Evolutionary conservation across 2,329 filamentous ascomycete species (phyloP), one percentile per base, ranked within the genome.

Genomic region (Aspergillus sp.): DNA sequence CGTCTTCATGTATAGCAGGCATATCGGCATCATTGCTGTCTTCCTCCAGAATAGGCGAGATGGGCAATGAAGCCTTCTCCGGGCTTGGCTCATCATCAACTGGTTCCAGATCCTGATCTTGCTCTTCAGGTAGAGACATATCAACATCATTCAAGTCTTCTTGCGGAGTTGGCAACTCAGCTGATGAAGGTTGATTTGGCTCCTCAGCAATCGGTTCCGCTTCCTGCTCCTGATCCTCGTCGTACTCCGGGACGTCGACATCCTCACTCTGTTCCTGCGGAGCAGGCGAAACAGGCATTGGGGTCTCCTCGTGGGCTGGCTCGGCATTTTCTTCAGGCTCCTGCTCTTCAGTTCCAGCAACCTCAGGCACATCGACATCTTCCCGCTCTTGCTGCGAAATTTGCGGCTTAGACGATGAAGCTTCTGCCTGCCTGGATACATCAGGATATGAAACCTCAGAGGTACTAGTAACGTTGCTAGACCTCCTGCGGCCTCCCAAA

Each of bases 1-100:
- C 17, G 53, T 72, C 70, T 57, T 72, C 70, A n/a, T 69, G 67
- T 3, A 71, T 69, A 3, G 66, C 63, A 3, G 51, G 30, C 13
- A 52, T 42, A 36, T 58, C 58, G n/a, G 54, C 8, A n/a, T 63
- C 55, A 23, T 47, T 21, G n/a, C 64, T 55, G 8, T 58, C 44
- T 1, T 57, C 51, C 8, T 54, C 47, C 53, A 62, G 36, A 42
- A 39, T 54, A 13, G 60, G 51, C n/a, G 57, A 32, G 5, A 44
- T 59, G 36, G 21, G 17, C 23, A 62, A 58, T 50, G 68, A 60
- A 58, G 51, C 42, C 56, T 55, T 52, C 15, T 42, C n/a, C 3
- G 39, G 8, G 39, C 39, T 42, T 42, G n/a, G 17, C 17, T 19
- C 39, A 19, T 42, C 39, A 19, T 1, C 39, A 8, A 42, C 39